phyloP scores from a whole-genome alignment of 805 yeast genomes.

The Yarrowia divulgata region DNA sequence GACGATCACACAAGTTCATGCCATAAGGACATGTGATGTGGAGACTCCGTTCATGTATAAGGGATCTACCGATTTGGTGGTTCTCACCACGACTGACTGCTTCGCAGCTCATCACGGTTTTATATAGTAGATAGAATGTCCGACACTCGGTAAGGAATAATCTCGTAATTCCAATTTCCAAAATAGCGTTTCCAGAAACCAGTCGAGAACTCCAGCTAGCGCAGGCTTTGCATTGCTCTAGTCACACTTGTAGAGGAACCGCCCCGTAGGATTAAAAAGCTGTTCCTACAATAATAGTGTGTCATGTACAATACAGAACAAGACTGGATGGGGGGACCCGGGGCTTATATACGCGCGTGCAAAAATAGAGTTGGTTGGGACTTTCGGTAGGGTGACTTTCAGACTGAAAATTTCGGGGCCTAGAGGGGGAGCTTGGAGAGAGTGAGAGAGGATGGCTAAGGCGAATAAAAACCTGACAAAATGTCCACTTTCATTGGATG shows the following conservation, averaged over 20 bases:
- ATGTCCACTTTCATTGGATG: too few relatives aligned
- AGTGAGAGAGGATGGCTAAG: too few relatives aligned
- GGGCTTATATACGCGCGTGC: constrained; percentile 9
- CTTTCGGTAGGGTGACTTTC: constrained; percentile 32
- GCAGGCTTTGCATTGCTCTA: constrained; percentile 39
- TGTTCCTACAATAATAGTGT: constrained; percentile 36
- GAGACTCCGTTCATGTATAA: too few relatives aligned
- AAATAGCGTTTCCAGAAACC: constrained; percentile 35
- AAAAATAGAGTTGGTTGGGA: constrained; percentile 32
- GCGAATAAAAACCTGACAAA: too few relatives aligned
- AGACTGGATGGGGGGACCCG: constrained; percentile 15
- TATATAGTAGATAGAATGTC: constrained; percentile 23
- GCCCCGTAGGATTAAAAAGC: constrained; percentile 38
- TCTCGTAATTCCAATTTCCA: constrained; percentile 38
- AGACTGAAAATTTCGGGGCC: neutral
- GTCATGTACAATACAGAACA: constrained; percentile 36
- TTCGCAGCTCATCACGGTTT: too few relatives aligned
- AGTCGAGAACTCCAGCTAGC: constrained; percentile 40
- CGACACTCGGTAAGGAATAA: constrained; percentile 39
- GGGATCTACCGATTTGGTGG: too few relatives aligned
- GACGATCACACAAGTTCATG: too few relatives aligned
- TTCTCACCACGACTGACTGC: too few relatives aligned
- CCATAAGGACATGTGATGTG: too few relatives aligned
- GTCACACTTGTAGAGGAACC: constrained; percentile 38
- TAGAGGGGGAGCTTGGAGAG: too few relatives aligned